phyloP scores from a whole-genome alignment of 2,329 filamentous ascomycete species.

The Lachnellula subtilissima region DNA sequence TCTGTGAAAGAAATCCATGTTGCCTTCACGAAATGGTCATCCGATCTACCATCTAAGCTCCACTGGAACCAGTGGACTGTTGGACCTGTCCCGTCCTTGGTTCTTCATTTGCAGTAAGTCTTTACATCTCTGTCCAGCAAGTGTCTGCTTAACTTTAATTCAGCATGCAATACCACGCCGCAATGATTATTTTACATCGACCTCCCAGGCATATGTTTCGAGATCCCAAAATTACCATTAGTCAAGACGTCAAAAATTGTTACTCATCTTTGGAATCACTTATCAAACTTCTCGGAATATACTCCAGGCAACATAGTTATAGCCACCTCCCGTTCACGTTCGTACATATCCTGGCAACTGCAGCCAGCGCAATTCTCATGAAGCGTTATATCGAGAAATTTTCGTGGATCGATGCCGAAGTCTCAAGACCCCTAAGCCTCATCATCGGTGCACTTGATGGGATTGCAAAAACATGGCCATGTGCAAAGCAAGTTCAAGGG shows the following conservation, averaged over 20 bases:
- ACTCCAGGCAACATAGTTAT: conserved; percentile 41
- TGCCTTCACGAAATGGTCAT: conserved; percentile 43
- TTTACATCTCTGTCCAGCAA: not conserved
- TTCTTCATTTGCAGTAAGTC: conserved; percentile 42
- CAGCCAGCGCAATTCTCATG: conserved; percentile 44
- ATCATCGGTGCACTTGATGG: conserved; percentile 46
- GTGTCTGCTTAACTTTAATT: not conserved
- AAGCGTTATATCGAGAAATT: conserved; percentile 36
- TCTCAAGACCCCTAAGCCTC: conserved; percentile 46
- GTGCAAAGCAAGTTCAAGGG: conserved; percentile 39
- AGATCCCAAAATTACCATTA: conserved; percentile 35
- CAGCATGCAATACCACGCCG: conserved; percentile 44
- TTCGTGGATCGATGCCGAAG: conserved; percentile 39
- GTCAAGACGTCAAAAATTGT: conserved; percentile 46
- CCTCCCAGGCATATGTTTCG: conserved; percentile 42
- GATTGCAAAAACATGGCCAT: conserved; percentile 48
- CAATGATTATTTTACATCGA: conserved; percentile 48
- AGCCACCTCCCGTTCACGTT: conserved; percentile 43
- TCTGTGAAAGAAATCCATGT: conserved; percentile 43
- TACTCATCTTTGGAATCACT: conserved; percentile 45
- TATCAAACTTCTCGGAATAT: conserved; percentile 41
- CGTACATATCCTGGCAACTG: conserved; percentile 45
- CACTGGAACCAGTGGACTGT: conserved; percentile 50
- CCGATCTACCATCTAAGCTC: conserved; percentile 41
- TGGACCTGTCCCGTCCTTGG: conserved; percentile 40